Base-by-base conservation (phyloP, 2,329 filamentous ascomycete genomes). In the Penicillium polonicum region DNA sequence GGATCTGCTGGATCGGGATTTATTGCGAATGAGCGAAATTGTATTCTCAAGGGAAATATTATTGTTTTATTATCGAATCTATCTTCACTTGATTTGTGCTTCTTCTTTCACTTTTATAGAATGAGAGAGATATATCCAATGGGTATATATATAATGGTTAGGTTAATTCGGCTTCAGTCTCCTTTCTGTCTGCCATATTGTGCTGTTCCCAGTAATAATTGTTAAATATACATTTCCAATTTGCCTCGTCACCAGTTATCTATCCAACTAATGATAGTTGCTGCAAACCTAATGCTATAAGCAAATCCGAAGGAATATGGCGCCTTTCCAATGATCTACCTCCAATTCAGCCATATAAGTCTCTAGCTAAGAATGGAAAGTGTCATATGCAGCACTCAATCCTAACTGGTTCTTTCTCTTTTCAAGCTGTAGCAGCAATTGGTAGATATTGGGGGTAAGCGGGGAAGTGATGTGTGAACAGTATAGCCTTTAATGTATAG, bases 11-110 rank as follows among this genome's bases (percentile, higher is more conserved):
- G 41, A 53, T 38, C 48, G 61, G 50, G 52, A 41, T 58, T 53
- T 41, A 49, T 45, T 45, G 48, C 54, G 36, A 58, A 53, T 59
- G 59, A 64, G 63, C 61, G 61, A 62, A 52, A 59, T 62, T 61
- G 57, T 58, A 59, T 59, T 59, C 39, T 55, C 35, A 33, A 25
- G 35, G 31, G 49, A 42, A 48, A 42, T 36, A 19, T 46, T 36
- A 53, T 2, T 53, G 49, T 53, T 53, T 53, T 41, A 56, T 25
- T 48, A 48, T 54, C 4, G 15, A 19, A 8, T 27, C n/a, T 39
- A 12, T 21, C 5, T 41, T 27, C 25, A 12, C 8, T 23, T 25
- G 2, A 23, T 38, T 36, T n/a, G 9, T 48, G 15, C 15, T 23
- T 35, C 15, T 23, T 33, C 15, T n/a, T 25, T 10, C 31, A 5